Percentiles rank a stretch among this genome's conserved stretches.
Evolutionary conservation across 345 rosid species (phyloP).

Genomic region (Arabidopsis thaliana): TAIR10.1 NC_003076.8:5042001-5042500

Average conservation of each 20-base stretch:
- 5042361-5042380: not conserved
- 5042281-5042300: not conserved
- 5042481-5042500: too few relatives aligned
- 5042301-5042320: not conserved
- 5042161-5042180: not conserved
- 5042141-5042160: not conserved
- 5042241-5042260: not conserved
- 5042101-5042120: not conserved
- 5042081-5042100: not conserved
- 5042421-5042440: not conserved
- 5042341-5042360: not conserved
- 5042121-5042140: not conserved
- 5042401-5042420: not conserved
- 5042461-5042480: too few relatives aligned
- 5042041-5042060: not conserved
- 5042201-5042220: not conserved
- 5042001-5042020: too few relatives aligned
- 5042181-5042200: not conserved
- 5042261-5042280: not conserved
- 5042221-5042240: not conserved
- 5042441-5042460: not conserved
- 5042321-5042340: not conserved
- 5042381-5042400: not conserved
- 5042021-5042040: not conserved
- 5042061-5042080: not conserved